These are phyloP conservation scores for Kurtzmaniella quercitrusa DNA, from an alignment of 1,139 yeast species.

Conservation along the genomic window DNA sequence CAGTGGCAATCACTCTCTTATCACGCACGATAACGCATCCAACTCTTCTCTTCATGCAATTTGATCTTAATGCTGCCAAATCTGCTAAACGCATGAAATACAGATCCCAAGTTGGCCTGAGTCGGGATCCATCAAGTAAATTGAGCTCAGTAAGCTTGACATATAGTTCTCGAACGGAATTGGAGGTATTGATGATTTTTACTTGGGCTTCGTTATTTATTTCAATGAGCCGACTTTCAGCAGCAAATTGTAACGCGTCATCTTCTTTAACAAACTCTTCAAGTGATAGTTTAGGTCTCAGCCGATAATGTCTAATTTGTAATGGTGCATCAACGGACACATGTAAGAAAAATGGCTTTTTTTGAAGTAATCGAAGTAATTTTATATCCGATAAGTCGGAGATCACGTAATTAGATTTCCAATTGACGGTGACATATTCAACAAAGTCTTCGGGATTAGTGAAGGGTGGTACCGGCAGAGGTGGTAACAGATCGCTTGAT, in stretches of 20 bases:
- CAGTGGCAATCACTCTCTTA: constrained; percentile 86
- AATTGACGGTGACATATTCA: constrained; percentile 62
- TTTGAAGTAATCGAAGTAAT: constrained; percentile 48
- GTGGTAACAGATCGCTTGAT: neutral
- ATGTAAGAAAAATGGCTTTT: constrained; percentile 85
- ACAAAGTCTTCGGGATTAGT: constrained; percentile 43
- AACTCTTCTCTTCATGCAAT: constrained; percentile 95
- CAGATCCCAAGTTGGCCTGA: constrained; percentile 94
- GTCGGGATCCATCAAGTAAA: constrained; percentile 53
- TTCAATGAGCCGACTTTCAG: constrained; percentile 37
- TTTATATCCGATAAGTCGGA: constrained; percentile 42
- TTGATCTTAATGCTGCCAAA: constrained; percentile 85
- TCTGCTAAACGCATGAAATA: constrained; percentile 93
- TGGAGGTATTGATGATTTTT: constrained; percentile 57
- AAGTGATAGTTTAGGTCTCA: constrained; percentile 20
- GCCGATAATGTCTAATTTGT: constrained; percentile 46
- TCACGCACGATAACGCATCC: constrained; percentile 93
- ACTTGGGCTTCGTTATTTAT: constrained; percentile 57
- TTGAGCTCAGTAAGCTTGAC: constrained; percentile 51
- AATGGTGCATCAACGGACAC: constrained; percentile 77
- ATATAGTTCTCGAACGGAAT: constrained; percentile 44
- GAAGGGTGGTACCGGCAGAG: constrained; percentile 16
- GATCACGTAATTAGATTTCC: constrained; percentile 64
- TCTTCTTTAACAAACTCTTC: constrained; percentile 44
- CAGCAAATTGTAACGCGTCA: constrained; percentile 40